phyloP scores from a whole-genome alignment of 768 basidiomycete genomes.

The Hygrocybe coccinea region DNA sequence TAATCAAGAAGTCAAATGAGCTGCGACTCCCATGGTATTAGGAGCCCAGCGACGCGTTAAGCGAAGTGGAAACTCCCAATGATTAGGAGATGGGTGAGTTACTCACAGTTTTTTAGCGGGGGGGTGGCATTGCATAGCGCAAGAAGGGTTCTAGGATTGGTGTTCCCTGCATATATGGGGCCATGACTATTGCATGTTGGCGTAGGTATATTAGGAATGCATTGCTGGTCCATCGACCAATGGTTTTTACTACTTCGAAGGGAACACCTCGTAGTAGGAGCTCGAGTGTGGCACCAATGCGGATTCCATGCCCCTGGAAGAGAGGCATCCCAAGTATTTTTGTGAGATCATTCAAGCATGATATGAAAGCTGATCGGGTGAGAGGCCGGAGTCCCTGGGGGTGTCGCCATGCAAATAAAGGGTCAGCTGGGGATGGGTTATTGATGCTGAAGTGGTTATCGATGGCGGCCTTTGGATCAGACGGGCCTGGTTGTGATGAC shows the following conservation, averaged over 20 bases:
- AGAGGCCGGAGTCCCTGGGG: slow-evolving; percentile 16
- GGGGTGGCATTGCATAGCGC: slow-evolving; percentile 13
- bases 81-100: not conserved
- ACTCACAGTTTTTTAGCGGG: not conserved
- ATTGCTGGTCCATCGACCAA: slow-evolving; percentile 34
- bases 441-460: slow-evolving; percentile 31
- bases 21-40: not conserved
- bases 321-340: slow-evolving; percentile 7
- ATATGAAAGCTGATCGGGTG: slow-evolving; percentile 23
- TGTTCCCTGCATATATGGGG: slow-evolving; percentile 24
- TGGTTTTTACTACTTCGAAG: slow-evolving; percentile 35
- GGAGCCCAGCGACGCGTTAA: not conserved
- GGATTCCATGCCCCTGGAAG: slow-evolving; percentile 28
- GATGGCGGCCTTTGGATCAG: slow-evolving; percentile 24
- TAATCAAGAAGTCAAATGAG: not conserved
- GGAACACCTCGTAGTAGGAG: slow-evolving; percentile 34
- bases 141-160: slow-evolving; percentile 10
- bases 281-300: slow-evolving; percentile 30
- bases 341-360: slow-evolving; percentile 11
- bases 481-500: slow-evolving; percentile 22
- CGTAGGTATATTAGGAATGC: slow-evolving; percentile 27
- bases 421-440: slow-evolving; percentile 16
- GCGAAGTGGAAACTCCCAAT: not conserved
- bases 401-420: slow-evolving; percentile 28
- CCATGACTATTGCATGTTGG: slow-evolving; percentile 24